phyloP scores from a whole-genome alignment of 352 stramenopile genomes.

The Globisporangium spiculum region DNA sequence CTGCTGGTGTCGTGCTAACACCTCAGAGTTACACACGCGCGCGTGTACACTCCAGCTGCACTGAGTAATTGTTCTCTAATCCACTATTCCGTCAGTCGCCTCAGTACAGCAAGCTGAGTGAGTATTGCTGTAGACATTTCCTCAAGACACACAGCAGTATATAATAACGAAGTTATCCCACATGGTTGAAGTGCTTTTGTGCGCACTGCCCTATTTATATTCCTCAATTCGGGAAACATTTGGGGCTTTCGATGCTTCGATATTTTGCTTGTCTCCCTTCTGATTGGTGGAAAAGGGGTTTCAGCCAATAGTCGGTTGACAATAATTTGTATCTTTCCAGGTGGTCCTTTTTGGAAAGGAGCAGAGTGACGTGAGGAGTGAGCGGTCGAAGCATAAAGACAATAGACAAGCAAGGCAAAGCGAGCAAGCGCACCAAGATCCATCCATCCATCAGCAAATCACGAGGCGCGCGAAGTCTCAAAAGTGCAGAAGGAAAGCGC shows the following conservation, averaged over 20 bases:
- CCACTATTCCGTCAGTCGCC: too few species aligned
- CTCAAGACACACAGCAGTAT: too few species aligned
- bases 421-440: not conserved
- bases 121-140: not conserved
- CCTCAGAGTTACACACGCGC: not conserved
- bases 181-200: not conserved
- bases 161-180: too few species aligned
- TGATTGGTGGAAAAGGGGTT: not conserved
- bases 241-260: conserved; percentile 4
- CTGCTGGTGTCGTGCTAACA: not conserved
- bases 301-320: not conserved
- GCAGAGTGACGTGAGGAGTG: not conserved
- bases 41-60: not conserved
- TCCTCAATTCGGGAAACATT: not conserved
- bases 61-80: not conserved
- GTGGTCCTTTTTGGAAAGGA: not conserved
- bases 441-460: not conserved
- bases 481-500: not conserved
- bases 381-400: not conserved
- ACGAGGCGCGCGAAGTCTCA: not conserved
- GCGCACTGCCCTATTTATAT: not conserved
- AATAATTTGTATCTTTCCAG: not conserved
- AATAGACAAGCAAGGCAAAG: not conserved
- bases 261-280: not conserved
- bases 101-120: not conserved